Conservation (phyloP, 352 stramenopile species). For the Saprolegnia diclina region DNA sequence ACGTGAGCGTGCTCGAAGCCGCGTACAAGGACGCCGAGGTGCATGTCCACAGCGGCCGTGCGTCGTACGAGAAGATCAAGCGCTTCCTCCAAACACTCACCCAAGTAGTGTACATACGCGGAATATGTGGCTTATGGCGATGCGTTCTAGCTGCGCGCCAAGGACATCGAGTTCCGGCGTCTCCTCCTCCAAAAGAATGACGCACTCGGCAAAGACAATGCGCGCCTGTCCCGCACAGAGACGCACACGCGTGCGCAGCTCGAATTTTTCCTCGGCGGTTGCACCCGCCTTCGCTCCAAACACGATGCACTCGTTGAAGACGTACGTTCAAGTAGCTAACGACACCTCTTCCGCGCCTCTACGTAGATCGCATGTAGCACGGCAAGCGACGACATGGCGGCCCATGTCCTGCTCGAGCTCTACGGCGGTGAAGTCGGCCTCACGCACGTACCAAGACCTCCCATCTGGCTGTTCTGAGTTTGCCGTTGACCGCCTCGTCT, state of each 20-base stretch:
- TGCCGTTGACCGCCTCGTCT: neutral
- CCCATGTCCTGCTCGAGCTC: constrained; percentile 55
- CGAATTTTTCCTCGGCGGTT: constrained; percentile 73
- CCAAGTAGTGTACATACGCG: neutral
- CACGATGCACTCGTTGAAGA: constrained; percentile 57
- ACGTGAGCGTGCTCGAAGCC: constrained; percentile 44
- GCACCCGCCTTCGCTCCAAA: constrained; percentile 54
- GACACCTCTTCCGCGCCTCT: neutral
- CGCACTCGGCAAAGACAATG: constrained; percentile 43
- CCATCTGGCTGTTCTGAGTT: neutral
- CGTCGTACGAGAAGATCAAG: constrained; percentile 75
- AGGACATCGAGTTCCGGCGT: constrained; percentile 49
- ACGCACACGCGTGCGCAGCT: constrained; percentile 60
- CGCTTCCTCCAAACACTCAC: constrained; percentile 58
- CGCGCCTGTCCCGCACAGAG: constrained; percentile 52
- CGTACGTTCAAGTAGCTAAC: constrained; percentile 17
- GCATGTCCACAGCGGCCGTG: constrained; percentile 43
- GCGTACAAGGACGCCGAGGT: constrained; percentile 62
- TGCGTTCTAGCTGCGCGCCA: constrained; percentile 35
- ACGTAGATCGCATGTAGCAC: constrained; percentile 36
- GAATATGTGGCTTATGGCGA: too few relatives aligned
- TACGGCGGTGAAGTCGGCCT: constrained; percentile 57
- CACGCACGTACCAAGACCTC: constrained; percentile 30
- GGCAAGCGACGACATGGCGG: constrained; percentile 51
- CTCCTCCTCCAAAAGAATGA: constrained; percentile 52